A percentile compares a stretch with the other conserved stretches of the same genome.
Conservation (phyloP, 805 yeast species). For the Cyberlindnera americana region DNA sequence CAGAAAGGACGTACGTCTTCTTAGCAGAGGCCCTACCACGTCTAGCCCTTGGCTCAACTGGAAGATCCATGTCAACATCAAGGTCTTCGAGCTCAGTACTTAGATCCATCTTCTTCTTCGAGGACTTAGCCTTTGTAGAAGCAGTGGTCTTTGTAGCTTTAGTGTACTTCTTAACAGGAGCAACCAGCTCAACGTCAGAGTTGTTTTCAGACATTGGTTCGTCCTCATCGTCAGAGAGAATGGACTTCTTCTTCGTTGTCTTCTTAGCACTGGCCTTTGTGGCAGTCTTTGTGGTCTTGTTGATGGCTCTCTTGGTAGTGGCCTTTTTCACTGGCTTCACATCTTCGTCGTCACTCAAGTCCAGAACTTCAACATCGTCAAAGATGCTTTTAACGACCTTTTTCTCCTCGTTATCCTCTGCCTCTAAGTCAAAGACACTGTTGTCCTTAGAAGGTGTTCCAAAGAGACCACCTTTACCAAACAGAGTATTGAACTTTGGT, state of each 20-base stretch:
- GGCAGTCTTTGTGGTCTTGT: conserved; percentile 14
- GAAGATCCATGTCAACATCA: conserved; percentile 11
- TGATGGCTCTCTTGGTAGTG: conserved; percentile 11
- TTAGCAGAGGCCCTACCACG: conserved; percentile 19
- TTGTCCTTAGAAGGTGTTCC: conserved; percentile 25
- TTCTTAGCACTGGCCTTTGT: conserved; percentile 5
- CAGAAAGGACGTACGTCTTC: conserved; percentile 13
- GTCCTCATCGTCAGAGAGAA: conserved; percentile 18
- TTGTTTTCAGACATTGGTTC: conserved; percentile 11
- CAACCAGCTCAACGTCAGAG: conserved; percentile 3
- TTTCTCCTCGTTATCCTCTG: conserved; percentile 9
- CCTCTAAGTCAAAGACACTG: conserved; percentile 4
- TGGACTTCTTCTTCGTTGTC: conserved; percentile 8
- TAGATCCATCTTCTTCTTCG: conserved; percentile 8
- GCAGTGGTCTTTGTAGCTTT: conserved; percentile 5
- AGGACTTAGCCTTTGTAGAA: conserved; percentile 4
- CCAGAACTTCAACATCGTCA: conserved; percentile 2
- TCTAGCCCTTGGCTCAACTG: conserved; percentile 17
- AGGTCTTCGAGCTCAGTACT: conserved; percentile 17
- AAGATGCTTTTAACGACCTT: conserved; percentile 1
- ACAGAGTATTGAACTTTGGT: conserved; percentile 32
- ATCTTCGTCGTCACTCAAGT: conserved; percentile 9
- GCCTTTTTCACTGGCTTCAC: conserved; percentile 4
- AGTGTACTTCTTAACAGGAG: conserved; percentile 13
- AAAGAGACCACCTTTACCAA: conserved; percentile 32